These are phyloP conservation scores for Tolypocladium amazonense DNA, from an alignment of 2,329 filamentous ascomycete genomes.

Conservation along the genomic window DNA sequence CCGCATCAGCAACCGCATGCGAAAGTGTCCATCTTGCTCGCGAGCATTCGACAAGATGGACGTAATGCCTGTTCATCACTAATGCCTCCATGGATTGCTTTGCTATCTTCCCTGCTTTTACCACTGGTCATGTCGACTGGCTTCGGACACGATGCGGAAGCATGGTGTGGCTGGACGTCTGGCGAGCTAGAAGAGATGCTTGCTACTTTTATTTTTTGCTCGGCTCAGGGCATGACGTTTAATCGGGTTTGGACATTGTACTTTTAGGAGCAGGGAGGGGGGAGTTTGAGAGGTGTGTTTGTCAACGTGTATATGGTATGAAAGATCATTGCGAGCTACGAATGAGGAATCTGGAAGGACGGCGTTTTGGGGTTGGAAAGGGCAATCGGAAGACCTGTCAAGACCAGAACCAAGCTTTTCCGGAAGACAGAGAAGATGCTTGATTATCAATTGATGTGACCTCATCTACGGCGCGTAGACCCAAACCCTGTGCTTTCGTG, in stretches of 20 bases:
- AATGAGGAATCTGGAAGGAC: not conserved
- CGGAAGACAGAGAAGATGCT: not conserved
- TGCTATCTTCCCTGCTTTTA: not conserved
- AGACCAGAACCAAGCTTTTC: not conserved
- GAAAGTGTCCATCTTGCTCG: conserved; percentile 92
- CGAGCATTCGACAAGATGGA: conserved; percentile 87
- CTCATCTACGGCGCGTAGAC: conserved; percentile 49
- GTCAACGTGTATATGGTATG: conserved; percentile 11
- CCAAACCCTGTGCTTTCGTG: conserved; percentile 66
- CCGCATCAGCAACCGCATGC: conserved; percentile 76
- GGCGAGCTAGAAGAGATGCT: not conserved
- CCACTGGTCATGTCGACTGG: not conserved
- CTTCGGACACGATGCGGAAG: not conserved
- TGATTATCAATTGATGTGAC: not conserved
- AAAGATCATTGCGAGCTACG: conserved; percentile 2
- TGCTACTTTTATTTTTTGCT: not conserved
- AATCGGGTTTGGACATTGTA: conserved; percentile 15
- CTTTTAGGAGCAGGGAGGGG: conserved; percentile 8
- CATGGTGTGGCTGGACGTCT: not conserved
- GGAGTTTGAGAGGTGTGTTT: conserved; percentile 4
- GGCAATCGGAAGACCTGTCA: conserved; percentile 4
- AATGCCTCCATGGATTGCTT: conserved; percentile 2
- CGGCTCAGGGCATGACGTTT: not conserved
- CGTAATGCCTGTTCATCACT: conserved; percentile 61
- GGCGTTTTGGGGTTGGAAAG: conserved; percentile 10